Base-by-base conservation (phyloP, 2,329 filamentous ascomycete species). In the Fusarium verticillioides region DNA sequence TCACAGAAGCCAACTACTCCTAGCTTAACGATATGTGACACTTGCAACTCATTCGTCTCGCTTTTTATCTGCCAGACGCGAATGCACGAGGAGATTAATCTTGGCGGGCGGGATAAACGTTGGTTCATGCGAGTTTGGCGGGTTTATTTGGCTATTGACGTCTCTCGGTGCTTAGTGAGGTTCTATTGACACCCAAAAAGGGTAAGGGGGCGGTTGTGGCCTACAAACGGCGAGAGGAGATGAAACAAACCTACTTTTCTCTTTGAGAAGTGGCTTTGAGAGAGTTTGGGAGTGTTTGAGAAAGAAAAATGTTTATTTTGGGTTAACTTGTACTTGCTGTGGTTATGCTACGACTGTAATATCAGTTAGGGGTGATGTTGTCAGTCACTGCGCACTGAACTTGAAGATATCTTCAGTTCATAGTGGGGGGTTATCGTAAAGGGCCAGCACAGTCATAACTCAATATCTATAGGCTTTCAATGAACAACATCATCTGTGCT, bases 101-200 rank as follows among this genome's bases (percentile, higher is more conserved):
- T 42, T 58, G 61, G 13, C 28, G 19, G 19, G 21, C 36, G 42
- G 10, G 32, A 49, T 40, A 5, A 47, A n/a, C 32, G 52, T 66
- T 69, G 66, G 66, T 69, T 46, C 49, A 16, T 46, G 34, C 4
- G 7, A 30, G 28, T 53, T 46, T 46, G 40, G 40, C 28, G 34
- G 42, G 21, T 19, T 39, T 43, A 40, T 69, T 74, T 47, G 56
- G 44, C 46, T 66, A 46, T 70, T 66, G 54, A 42, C 32, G 63
- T n/a, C 30, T 56, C 56, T 61, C 62, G 54, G 56, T 66, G 60
- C 53, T 60, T 66, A 71, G 76, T 78, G 75, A 77, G 57, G 69
- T 64, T 75, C 67, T 78, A 78, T 78, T 78, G 62, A 78, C 37
- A 58, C 58, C 76, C 75, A 58, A 69, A 78, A 72, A 34, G 50